Evolutionary conservation across 2,329 filamentous ascomycete species (phyloP).

Genomic region (Leptographium radiaticola): DNA sequence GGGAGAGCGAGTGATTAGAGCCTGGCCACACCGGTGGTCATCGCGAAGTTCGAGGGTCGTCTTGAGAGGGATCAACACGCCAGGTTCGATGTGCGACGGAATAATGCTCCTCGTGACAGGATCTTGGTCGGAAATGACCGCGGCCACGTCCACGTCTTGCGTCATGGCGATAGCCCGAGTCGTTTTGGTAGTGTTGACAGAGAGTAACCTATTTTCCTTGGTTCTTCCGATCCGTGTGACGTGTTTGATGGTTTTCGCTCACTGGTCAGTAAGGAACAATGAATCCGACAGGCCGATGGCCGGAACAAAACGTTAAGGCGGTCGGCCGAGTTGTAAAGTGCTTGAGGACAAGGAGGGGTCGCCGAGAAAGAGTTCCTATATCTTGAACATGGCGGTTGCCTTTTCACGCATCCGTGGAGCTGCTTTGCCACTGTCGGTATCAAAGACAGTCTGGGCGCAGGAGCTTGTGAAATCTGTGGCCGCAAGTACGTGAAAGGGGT

Average conservation of each 20-base stretch:
- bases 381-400: constrained; percentile 15
- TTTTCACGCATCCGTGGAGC: constrained; percentile 5
- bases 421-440: not conserved
- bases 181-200: not conserved
- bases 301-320: constrained; percentile 3
- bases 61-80: constrained; percentile 48
- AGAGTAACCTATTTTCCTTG: not conserved
- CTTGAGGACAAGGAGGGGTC: constrained; percentile 6
- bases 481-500: not conserved
- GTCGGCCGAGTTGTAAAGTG: constrained; percentile 4
- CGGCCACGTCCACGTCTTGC: constrained; percentile 6
- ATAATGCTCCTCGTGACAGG: constrained; percentile 19
- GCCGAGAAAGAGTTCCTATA: constrained; percentile 14
- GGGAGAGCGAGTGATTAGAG: constrained; percentile 60
- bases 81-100: constrained; percentile 24
- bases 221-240: not conserved
- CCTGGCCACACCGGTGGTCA: constrained; percentile 44
- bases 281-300: not conserved
- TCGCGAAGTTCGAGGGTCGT: constrained; percentile 50
- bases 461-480: not conserved
- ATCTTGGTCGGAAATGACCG: constrained; percentile 18
- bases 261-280: not conserved
- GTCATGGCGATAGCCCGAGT: constrained; percentile 9
- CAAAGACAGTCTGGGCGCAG: not conserved
- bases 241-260: not conserved